A percentile compares a stretch with the other conserved stretches of the same genome.
Evolutionary conservation across 2,329 filamentous ascomycete genomes (phyloP).

Genomic region (Colletotrichum lentis): DNA sequence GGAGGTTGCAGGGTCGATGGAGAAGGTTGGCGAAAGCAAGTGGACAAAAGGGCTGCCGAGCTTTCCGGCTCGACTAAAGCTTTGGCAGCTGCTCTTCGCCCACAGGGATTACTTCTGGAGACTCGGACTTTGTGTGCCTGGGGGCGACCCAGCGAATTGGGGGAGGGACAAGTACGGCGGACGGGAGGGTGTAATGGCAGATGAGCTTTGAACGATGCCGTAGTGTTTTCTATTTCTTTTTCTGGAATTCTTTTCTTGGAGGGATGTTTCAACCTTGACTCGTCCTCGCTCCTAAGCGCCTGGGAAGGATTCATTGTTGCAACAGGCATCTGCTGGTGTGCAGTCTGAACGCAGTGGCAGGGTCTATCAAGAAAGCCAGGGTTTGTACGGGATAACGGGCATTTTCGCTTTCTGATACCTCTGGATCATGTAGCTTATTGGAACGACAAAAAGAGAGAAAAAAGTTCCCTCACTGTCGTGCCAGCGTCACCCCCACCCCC

Average conservation of each 20-base stretch:
- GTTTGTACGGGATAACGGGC: neutral
- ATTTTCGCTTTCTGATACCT: conserved; percentile 1
- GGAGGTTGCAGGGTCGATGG: conserved; percentile 6
- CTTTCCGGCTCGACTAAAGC: conserved; percentile 69
- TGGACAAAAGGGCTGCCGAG: conserved; percentile 59
- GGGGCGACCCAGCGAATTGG: conserved; percentile 76
- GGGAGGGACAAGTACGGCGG: conserved; percentile 55
- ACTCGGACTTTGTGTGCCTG: conserved; percentile 86
- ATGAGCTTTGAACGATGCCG: conserved; percentile 24
- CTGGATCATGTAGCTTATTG: too few relatives aligned
- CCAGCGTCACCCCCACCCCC: too few relatives aligned
- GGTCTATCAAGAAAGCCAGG: neutral
- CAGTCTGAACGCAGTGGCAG: neutral
- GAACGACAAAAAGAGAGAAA: neutral
- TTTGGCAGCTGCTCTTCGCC: conserved; percentile 94
- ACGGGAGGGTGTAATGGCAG: conserved; percentile 30
- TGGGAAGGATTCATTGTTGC: neutral
- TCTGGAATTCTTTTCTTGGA: neutral
- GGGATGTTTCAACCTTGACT: neutral
- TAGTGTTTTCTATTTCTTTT: neutral
- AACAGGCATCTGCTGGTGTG: neutral
- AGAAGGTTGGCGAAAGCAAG: conserved; percentile 16
- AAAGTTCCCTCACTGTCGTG: neutral
- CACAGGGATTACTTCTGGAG: conserved; percentile 98
- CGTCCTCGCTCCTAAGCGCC: neutral